Conservation (phyloP, 2,329 filamentous ascomycete genomes). For the Trichophyton mentagrophytes region DNA sequence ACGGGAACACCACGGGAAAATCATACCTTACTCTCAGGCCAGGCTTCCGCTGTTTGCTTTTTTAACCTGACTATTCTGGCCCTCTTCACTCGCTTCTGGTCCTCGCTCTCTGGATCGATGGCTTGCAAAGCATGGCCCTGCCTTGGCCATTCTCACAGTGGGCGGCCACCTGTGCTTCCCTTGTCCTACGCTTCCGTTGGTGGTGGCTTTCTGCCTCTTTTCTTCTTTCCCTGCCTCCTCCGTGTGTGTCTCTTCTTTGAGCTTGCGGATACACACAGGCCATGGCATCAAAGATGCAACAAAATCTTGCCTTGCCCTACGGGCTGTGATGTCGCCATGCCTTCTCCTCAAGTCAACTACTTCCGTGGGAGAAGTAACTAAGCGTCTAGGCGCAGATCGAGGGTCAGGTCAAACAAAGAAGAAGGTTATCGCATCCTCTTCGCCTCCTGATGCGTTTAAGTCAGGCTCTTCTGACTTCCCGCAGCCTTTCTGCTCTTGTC, state of each 20-base stretch:
- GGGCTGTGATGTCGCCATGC: not conserved
- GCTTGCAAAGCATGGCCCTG: not conserved
- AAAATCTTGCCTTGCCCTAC: not conserved
- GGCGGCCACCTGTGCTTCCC: not conserved
- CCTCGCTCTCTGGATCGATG: not conserved
- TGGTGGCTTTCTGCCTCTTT: not conserved
- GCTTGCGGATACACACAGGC: not conserved
- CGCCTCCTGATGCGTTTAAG: not conserved
- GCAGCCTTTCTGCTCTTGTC: not conserved
- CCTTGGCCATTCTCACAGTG: not conserved
- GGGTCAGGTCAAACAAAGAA: not conserved
- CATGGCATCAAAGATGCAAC: not conserved
- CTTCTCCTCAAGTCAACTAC: not conserved
- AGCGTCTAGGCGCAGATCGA: not conserved
- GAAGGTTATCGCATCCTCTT: not conserved
- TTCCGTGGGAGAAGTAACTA: not conserved
- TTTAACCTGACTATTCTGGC: not conserved
- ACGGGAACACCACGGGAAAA: not conserved
- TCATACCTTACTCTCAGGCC: not conserved
- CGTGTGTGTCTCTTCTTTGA: conserved; percentile 1
- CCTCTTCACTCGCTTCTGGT: too few species aligned
- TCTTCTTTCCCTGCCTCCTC: not conserved
- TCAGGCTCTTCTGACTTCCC: not conserved
- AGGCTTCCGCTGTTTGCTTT: not conserved
- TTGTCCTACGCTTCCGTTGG: not conserved